A percentile compares a stretch with the other conserved stretches of the same genome.
phyloP scores from a whole-genome alignment of 345 rosid species.

The Theobroma cacao region DNA sequence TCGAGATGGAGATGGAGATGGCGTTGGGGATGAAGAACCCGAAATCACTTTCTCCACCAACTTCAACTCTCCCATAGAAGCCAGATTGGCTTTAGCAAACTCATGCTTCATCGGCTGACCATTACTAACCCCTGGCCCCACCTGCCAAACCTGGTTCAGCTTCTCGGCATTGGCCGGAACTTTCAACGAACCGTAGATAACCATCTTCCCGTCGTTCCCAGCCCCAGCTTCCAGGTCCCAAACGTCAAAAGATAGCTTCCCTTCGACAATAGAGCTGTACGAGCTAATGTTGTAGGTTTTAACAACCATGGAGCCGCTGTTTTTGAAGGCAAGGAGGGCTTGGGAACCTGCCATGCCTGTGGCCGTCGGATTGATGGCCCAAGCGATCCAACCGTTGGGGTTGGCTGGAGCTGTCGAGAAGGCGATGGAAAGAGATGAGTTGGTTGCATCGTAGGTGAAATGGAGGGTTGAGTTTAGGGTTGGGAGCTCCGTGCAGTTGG shows the following conservation, averaged over 20 bases:
- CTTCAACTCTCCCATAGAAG: conserved; percentile 23
- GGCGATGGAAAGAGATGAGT: conserved; percentile 76
- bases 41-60: conserved; percentile 14
- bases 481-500: conserved; percentile 52
- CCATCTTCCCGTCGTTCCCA: conserved; percentile 27
- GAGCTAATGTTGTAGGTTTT: conserved; percentile 53
- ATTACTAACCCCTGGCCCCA: conserved; percentile 43
- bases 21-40: background rate
- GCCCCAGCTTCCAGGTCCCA: conserved; percentile 55
- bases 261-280: conserved; percentile 16
- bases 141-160: conserved; percentile 88
- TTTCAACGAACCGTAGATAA: conserved; percentile 51
- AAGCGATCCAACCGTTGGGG: conserved; percentile 64
- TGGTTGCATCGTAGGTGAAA: conserved; percentile 60
- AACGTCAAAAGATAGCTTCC: conserved; percentile 43
- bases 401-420: conserved; percentile 54
- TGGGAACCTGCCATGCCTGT: conserved; percentile 65
- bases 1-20: background rate
- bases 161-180: conserved; percentile 43
- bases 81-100: conserved; percentile 18
- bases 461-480: conserved; percentile 54
- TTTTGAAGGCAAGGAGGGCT: conserved; percentile 54
- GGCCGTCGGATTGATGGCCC: conserved; percentile 72
- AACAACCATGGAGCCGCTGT: conserved; percentile 27
- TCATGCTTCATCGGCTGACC: conserved; percentile 38